Evolutionary conservation across 441 rosid genomes (phyloP), one percentile per base, ranked within the genome.

Genomic region (California macrophylla): DNA sequence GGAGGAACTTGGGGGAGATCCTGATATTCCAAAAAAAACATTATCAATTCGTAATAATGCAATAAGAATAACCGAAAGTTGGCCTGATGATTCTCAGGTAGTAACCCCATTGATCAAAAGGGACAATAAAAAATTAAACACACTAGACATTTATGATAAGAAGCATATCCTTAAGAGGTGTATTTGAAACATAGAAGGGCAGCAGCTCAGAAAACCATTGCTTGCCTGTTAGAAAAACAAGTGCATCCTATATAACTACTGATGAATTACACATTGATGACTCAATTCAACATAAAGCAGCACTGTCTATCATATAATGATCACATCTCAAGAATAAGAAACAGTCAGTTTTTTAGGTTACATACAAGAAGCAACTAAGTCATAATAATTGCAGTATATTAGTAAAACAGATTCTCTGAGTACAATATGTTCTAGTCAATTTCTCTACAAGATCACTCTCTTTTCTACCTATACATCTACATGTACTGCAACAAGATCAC

Each of bases 1-100:
- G 82, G 75, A 65, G 90, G 96, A 74, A 95, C 99, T 60, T 79
- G 90, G 66, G 99, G 97, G 54, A 95, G 96, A 56, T 66, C 82
- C 99, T 93, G 81, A 72, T 76, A 34, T 66, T 72, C 66, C 36
- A 64, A 45, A 68, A 2, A 64, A 34, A 20, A 15, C n/a, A 72
- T 63, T 61, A 10, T 56, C 25, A 60, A 0, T 47, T 23, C 4
- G 36, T 28, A 26, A 24, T 40, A 21, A 64, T 20, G 24, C n/a
- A 61, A 61, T 69, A 68, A 26, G 29, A 64, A 60, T 26, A 50
- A 18, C 12, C 21, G 26, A 28, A n/a, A 38, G 13, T 9, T 13
- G 4, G 25, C 13, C 23, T 45, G 0, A 10, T 4, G 54, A 56
- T 38, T 28, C 7, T 6, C 38, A 15, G 50, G 20, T 18, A 6